Conservation (phyloP, 176 grass and related monocot species). For the Zea mays region Zm-B73-REFERENCE-NAM-5.0 NC_050105.1:140158501-140159000, state of each 20-base stretch:
- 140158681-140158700: conserved; percentile 53
- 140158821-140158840: conserved; percentile 74
- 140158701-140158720: too few relatives aligned
- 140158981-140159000: conserved; percentile 58
- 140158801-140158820: too few relatives aligned
- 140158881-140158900: conserved; percentile 40
- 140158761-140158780: too few relatives aligned
- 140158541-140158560: neutral
- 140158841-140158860: conserved; percentile 86
- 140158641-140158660: conserved; percentile 31
- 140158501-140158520: neutral
- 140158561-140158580: too few relatives aligned
- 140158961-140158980: conserved; percentile 71
- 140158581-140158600: neutral
- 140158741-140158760: too few relatives aligned
- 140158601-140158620: conserved; percentile 35
- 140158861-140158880: conserved; percentile 93
- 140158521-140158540: neutral
- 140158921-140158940: conserved; percentile 76
- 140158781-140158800: too few relatives aligned
- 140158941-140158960: conserved; percentile 64
- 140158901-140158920: conserved; percentile 42
- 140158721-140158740: too few relatives aligned
- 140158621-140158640: conserved; percentile 2
- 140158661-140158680: neutral